These are phyloP conservation scores for Neofusicoccum cordaticola DNA, from an alignment of 2,329 filamentous ascomycete species.

Conservation along the genomic window DNA sequence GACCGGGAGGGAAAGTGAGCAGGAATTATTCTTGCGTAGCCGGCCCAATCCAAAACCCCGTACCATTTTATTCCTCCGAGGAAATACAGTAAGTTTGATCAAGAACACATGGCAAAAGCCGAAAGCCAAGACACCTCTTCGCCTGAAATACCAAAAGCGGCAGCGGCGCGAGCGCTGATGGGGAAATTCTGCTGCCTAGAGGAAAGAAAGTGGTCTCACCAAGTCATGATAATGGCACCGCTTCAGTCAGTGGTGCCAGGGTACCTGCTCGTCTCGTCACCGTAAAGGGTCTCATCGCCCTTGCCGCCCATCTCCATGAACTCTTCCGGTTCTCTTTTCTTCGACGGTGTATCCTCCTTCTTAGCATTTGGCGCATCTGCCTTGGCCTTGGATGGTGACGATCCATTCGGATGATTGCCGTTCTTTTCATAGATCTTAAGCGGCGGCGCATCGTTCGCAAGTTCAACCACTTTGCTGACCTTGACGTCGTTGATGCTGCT, in stretches of 20 bases:
- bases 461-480: slow-evolving; percentile 58
- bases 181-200: not conserved
- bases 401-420: slow-evolving; percentile 19
- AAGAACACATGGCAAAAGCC: not conserved
- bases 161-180: not conserved
- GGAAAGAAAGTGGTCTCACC: not conserved
- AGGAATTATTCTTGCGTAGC: not conserved
- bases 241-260: not conserved
- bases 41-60: not conserved
- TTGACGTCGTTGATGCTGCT: slow-evolving; percentile 75
- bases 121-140: not conserved
- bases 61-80: not conserved
- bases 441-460: slow-evolving; percentile 49
- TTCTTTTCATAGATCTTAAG: slow-evolving; percentile 43
- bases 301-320: slow-evolving; percentile 84
- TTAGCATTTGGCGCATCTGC: slow-evolving; percentile 18
- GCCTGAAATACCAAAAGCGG: not conserved
- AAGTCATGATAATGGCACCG: not conserved
- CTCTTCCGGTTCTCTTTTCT: slow-evolving; percentile 65
- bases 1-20: not conserved
- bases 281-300: slow-evolving; percentile 77
- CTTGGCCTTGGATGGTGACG: slow-evolving; percentile 15
- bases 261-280: slow-evolving; percentile 49
- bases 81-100: not conserved
- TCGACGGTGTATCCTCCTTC: slow-evolving; percentile 65